Evolutionary conservation across 495 filamentous ascomycete genomes (phyloP), one percentile per base, ranked within the genome.

Genomic region (Podospora pseudopauciseta): DNA sequence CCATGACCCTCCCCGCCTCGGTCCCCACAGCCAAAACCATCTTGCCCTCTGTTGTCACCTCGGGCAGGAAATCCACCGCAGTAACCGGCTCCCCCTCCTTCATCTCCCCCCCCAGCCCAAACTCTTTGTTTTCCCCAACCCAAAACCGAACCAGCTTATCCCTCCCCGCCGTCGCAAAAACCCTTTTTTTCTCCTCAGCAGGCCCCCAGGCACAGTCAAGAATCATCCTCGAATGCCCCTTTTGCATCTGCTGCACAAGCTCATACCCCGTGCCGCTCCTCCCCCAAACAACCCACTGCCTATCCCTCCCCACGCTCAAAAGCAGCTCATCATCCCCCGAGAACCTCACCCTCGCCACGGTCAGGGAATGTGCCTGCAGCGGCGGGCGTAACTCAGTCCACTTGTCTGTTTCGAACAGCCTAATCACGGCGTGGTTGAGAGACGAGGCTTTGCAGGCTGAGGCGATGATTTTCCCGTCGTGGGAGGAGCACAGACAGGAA

Each of bases 361-460:
- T 99, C 64, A 97, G 82, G 0, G 88, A 86, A 79, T 99, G 95
- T 4, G 90, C 90, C 23, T 84, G 81, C 19, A 98, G 81, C 3
- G 93, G 84, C 5, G 95, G 94, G 71, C 88, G 91, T 57, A 97
- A 80, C 79, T 98, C 93, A 26, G 90, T 90, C 94, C 94, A 98
- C 68, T 85, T 83, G 28, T 83, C 85, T 23, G 92, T 94, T 72
- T 94, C 91, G 73, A 96, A 97, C 1, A 99, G 74, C 20, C 95
- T 88, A 68, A 99, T 92, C 58, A 97, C 93, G 54, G 95, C 95
- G 74, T 99, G 96, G 71, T 97, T 93, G 62, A 94, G 80, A 16
- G 92, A 95, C 78, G 88, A 94, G 19, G 96, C 96, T 75, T 90
- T 91, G 80, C 94, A 98, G 2, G 94, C 92, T n/a, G 92, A 96